Percentiles rank a stretch among this genome's conserved stretches.
Evolutionary conservation across 1,139 yeast genomes (phyloP).

Genomic region (Blastobotrys buckinghamii): DNA sequence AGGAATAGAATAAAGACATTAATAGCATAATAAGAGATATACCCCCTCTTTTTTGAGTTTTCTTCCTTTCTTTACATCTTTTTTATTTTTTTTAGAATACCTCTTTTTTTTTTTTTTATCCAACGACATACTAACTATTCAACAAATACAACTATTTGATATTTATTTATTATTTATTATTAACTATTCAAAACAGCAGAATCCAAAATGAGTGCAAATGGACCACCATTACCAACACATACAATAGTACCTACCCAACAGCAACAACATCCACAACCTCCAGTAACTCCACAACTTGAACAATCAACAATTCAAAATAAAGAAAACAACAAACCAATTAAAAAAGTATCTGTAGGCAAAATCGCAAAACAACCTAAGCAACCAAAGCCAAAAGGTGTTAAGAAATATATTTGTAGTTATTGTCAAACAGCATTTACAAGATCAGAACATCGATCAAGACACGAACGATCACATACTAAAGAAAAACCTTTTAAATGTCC

Average conservation of each 20-base stretch:
- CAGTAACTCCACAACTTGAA: background rate
- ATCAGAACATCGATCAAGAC: constrained; percentile 76
- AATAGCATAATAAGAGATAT: background rate
- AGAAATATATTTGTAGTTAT: constrained; percentile 67
- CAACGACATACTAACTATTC: background rate
- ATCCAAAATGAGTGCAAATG: background rate
- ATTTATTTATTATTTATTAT: background rate
- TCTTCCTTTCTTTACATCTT: background rate
- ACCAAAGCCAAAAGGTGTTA: constrained; percentile 14
- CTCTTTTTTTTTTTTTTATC: background rate
- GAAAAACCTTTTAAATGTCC: constrained; percentile 76
- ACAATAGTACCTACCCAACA: background rate
- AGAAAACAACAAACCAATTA: background rate
- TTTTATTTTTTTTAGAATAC: too few relatives aligned
- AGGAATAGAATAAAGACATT: background rate
- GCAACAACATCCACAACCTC: too few relatives aligned
- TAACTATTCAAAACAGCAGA: background rate
- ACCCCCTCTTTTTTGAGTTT: background rate
- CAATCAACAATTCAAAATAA: background rate
- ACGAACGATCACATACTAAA: constrained; percentile 78
- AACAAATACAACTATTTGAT: too few relatives aligned
- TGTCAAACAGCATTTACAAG: constrained; percentile 79
- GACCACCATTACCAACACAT: background rate
- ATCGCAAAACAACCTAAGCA: background rate
- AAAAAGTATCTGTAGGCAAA: background rate